Evolutionary conservation across 805 yeast species (phyloP), one percentile per base, ranked within the genome.

Genomic region (Metschnikowia aberdeeniae): DNA sequence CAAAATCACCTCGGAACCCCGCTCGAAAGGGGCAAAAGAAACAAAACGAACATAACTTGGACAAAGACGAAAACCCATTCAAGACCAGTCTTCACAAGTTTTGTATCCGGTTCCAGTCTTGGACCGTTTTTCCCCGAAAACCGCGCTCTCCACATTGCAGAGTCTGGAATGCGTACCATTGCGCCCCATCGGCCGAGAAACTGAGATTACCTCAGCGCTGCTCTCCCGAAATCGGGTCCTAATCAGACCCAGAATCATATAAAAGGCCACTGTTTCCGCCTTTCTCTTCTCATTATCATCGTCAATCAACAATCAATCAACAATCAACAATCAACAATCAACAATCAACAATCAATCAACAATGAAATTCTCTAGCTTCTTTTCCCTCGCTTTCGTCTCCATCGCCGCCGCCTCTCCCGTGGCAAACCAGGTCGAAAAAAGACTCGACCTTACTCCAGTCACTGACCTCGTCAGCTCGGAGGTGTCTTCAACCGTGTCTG

Each of bases 351-450:
- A 17, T 26, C 27, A 11, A 22, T 13, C 27, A 27, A 20, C 29
- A 19, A 49, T 49, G 52, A 49, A 41, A 41, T 36, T 49, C 34
- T 34, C 44, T 28, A 26, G 39, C 29, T 20, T 40, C 13, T n/a
- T 44, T 29, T 14, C 47, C 22, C 27, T 41, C 30, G 46, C 43
- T 27, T 29, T 46, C 30, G 44, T 47, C 28, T 33, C 52, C 17
- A 6, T 38, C n/a, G 51, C 52, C 13, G 43, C 46, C 27, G 51
- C 52, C 30, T 24, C 46, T 13, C 52, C 52, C 1, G 34, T 49
- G 28, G 36, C 26, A 7, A 12, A 12, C 19, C 26, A 36, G n/a
- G 27, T 22, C 6, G 42, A 43, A 27, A 43, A 36, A 14, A 43
- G 42, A 20, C 36, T 36, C 17, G 33, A 29, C 30, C 30, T 19